Evolutionary conservation across 345 rosid species (phyloP).

Genomic region (Hibiscus trionum): DNA sequence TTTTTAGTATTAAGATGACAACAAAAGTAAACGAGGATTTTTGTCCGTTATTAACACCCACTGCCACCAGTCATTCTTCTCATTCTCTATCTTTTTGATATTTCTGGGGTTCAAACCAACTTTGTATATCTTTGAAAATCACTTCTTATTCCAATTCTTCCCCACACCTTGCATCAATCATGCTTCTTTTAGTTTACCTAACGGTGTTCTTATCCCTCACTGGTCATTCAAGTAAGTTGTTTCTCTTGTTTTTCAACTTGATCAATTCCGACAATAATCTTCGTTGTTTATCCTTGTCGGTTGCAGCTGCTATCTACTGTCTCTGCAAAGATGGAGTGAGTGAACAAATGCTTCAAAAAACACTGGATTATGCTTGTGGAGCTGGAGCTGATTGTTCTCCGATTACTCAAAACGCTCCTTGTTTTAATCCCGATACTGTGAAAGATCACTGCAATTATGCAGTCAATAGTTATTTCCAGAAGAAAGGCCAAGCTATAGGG

Average conservation of each 20-base stretch:
- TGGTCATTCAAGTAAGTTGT: slow-evolving; percentile 60
- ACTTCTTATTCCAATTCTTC: neutral
- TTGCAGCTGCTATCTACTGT: slow-evolving; percentile 56
- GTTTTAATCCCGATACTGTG: slow-evolving; percentile 72
- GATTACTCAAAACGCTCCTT: slow-evolving; percentile 54
- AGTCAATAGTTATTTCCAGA: slow-evolving; percentile 80
- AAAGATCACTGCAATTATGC: slow-evolving; percentile 86
- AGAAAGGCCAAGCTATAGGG: slow-evolving; percentile 38
- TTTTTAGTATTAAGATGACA: no score
- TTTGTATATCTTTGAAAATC: neutral
- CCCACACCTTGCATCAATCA: slow-evolving; percentile 24
- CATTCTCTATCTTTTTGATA: neutral
- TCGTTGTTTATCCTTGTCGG: neutral
- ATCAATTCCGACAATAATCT: neutral
- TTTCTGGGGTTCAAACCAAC: neutral
- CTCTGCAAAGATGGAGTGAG: slow-evolving; percentile 59
- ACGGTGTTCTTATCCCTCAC: slow-evolving; percentile 42
- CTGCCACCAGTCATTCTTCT: no score
- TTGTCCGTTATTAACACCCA: no score
- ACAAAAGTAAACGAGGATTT: no score
- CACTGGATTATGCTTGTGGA: slow-evolving; percentile 86
- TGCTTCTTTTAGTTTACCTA: slow-evolving; percentile 45
- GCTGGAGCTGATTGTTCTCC: slow-evolving; percentile 60
- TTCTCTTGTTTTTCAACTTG: neutral
- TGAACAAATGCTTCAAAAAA: slow-evolving; percentile 51